A percentile compares a stretch with the other conserved stretches of the same genome.
Evolutionary conservation across 2,329 filamentous ascomycete genomes (phyloP).

Genomic region (Huntiella decipiens): DNA sequence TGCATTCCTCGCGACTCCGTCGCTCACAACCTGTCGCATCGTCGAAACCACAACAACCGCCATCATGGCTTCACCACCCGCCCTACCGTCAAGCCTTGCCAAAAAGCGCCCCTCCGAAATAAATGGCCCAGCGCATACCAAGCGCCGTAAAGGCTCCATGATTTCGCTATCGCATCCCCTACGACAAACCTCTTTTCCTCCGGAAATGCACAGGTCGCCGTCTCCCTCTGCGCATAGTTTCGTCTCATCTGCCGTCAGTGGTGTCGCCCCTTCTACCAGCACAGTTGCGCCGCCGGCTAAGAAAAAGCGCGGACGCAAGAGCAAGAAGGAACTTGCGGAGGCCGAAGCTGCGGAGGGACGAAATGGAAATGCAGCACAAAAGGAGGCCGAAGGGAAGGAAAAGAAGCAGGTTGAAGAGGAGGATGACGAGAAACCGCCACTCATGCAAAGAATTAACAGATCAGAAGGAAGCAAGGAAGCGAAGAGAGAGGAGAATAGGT

Average conservation of each 20-base stretch:
- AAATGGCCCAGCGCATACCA: constrained; percentile 27
- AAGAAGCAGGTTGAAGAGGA: constrained; percentile 37
- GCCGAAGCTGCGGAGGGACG: constrained; percentile 23
- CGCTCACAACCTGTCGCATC: too few species aligned
- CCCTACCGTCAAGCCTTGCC: constrained; percentile 21
- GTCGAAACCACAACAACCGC: neutral
- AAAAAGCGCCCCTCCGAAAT: constrained; percentile 45
- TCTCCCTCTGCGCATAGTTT: constrained; percentile 42
- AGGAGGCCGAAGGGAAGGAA: constrained; percentile 26
- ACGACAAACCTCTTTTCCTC: constrained; percentile 65
- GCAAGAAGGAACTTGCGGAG: constrained; percentile 34
- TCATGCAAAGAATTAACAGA: constrained; percentile 35
- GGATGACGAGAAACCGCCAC: constrained; percentile 26
- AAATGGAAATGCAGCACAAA: constrained; percentile 21
- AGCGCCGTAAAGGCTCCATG: constrained; percentile 53
- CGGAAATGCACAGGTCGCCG: constrained; percentile 42
- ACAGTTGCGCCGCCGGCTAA: constrained; percentile 26
- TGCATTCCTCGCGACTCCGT: too few species aligned
- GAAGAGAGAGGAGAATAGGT: constrained; percentile 39
- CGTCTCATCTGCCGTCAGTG: constrained; percentile 39
- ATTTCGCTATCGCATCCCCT: constrained; percentile 48
- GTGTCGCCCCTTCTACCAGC: constrained; percentile 40
- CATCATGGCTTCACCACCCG: neutral
- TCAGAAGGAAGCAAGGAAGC: constrained; percentile 47
- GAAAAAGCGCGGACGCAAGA: constrained; percentile 43